Base-by-base conservation (phyloP, 2,329 filamentous ascomycete species). In the Venturia oleaginea region DNA sequence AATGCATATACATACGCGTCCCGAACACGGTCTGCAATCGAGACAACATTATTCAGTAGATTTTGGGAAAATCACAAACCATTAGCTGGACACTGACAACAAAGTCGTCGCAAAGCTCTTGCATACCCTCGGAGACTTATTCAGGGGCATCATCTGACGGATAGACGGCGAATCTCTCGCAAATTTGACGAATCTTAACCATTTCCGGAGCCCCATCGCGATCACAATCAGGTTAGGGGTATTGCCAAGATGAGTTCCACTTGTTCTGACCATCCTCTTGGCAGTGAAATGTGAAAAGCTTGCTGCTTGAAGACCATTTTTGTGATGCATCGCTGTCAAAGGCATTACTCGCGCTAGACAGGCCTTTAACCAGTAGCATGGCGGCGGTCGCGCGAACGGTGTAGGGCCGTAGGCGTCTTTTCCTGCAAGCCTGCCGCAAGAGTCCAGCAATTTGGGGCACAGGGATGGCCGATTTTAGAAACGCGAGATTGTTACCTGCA, bases 381-480 rank as follows among this genome's bases (percentile, higher is more conserved):
- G 30, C 48, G 19, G 48, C 27, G 24, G 48, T 19, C 48, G 48
- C 48, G 48, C 48, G 27, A 55, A 55, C 48, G 24, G 48, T 55
- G 27, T 27, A 55, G 48, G 48, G 24, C 27, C 32, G 27, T 27
- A 55, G 48, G 48, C 48, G 22, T 32, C 13, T n/a, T 55, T 17
- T 19, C 13, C 48, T 55, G 48, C 48, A 55, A 55, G 48, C 48
- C 48, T 55, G 8, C 48, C 48, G 48, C 32, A n/a, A 48, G 27
- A 32, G 27, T 55, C 48, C 48, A 55, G 48, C 48, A 55, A 55
- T 55, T 55, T 32, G 48, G 48, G 48, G 48, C 48, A 55, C 48
- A 55, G 48, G 48, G 48, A 55, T 55, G 4, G 22, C 46, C 48
- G 48, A 55, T 32, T 32, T 55, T 55, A 34, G 48, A 55, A 32